A percentile compares a stretch with the other conserved stretches of the same genome.
phyloP scores from a whole-genome alignment of 257 asterid genomes.

The Nicotiana obtusifolia region DNA sequence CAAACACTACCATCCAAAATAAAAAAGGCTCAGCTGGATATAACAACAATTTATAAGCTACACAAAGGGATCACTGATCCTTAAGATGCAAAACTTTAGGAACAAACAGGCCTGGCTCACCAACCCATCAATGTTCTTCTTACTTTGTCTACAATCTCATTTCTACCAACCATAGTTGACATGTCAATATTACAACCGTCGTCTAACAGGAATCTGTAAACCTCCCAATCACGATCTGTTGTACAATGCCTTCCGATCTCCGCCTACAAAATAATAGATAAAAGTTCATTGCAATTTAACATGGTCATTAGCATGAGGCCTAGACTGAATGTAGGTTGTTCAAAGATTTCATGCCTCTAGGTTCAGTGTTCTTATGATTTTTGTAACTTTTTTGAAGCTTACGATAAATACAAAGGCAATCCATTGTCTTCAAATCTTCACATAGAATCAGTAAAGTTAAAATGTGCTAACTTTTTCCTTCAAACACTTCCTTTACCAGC shows the following conservation, averaged over 20 bases:
- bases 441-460: neutral
- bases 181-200: constrained; percentile 46
- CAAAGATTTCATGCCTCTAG: neutral
- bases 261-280: constrained; percentile 35
- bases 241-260: constrained; percentile 76
- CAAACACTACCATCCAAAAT: neutral
- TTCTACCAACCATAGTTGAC: constrained; percentile 36
- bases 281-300: too few species aligned
- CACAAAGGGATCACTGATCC: neutral
- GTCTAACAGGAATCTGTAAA: constrained; percentile 70
- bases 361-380: neutral
- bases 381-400: neutral
- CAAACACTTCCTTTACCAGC: neutral
- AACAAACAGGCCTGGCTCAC: constrained; percentile 27
- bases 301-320: neutral
- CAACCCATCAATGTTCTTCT: constrained; percentile 80
- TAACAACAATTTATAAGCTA: neutral
- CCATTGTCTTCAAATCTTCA: neutral
- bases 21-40: neutral
- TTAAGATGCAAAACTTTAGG: neutral
- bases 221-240: constrained; percentile 72
- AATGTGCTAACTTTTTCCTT: neutral
- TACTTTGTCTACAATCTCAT: constrained; percentile 67
- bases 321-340: neutral
- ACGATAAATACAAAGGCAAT: neutral